Base-by-base conservation (phyloP, 2,329 filamentous ascomycete genomes). In the Ceratocystis cubensis region DNA sequence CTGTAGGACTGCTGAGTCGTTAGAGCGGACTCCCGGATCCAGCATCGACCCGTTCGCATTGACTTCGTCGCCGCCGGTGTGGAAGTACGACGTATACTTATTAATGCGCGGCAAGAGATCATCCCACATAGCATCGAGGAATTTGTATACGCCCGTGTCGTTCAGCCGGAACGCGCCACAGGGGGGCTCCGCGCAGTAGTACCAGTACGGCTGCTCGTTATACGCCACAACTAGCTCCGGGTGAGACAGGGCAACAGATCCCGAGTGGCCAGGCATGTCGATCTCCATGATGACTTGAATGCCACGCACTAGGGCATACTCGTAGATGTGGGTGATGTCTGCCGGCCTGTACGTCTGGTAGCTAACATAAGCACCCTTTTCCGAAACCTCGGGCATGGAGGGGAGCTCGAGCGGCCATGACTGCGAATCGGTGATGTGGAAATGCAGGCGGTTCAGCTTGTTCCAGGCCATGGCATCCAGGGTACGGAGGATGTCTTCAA, bases 61-160 rank as follows among this genome's bases (percentile, higher is more conserved):
- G 69, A 95, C 84, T 77, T 96, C 91, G 72, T 96, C 91, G 65
- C 91, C 91, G 57, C 91, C 91, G 0, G 88, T 88, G 76, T 96
- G 91, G 78, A 93, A 95, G 76, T 93, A 84, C 5, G 84, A 77
- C 1, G 87, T 81, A 74, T 89, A 90, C 0, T 86, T 84, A 7
- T 79, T 76, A 10, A 91, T 75, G 33, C 89, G 81, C 15, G 91
- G 90, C 65, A 95, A 77, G 28, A 96, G 73, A 72, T 96, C 91
- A n/a, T 80, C 80, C 71, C 91, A 87, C 15, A 96, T 76, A 46
- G 75, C 86, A 66, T 88, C 82, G 10, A 96, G 75, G 74, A 96
- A 95, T 1, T 80, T 76, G 71, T 87, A 81, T 1, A 94, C 89
- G 1, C 77, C 81, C 1, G 84, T 77, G 65, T 84, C 85, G 75